These are phyloP conservation scores for Canavalia gladiata DNA, from an alignment of 306 rosid genomes.

Conservation along the genomic window DNA sequence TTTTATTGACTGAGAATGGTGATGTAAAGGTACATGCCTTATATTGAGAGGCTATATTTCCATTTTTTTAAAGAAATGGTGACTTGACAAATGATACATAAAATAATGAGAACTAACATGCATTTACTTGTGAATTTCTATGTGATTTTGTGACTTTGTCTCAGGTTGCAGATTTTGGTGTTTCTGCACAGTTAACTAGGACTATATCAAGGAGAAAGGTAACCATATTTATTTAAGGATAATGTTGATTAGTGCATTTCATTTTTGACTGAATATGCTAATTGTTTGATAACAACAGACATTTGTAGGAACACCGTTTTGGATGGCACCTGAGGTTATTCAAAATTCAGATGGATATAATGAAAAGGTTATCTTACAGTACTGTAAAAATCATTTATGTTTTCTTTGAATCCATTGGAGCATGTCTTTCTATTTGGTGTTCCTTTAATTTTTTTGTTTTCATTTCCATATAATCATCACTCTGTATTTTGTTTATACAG, in stretches of 20 bases:
- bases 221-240: conserved; percentile 37
- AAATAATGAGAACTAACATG: conserved; percentile 40
- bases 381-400: conserved; percentile 11
- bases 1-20: conserved; percentile 85
- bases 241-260: conserved; percentile 20
- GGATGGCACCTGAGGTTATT: conserved; percentile 99
- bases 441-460: conserved; percentile 11
- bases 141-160: conserved; percentile 45
- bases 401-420: conserved; percentile 3
- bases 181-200: conserved; percentile 94
- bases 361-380: conserved; percentile 74
- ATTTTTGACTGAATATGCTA: conserved; percentile 50
- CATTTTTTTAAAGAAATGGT: conserved; percentile 1
- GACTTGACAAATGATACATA: conserved; percentile 34
- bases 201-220: conserved; percentile 98
- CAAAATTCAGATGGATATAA: conserved; percentile 94
- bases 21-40: conserved; percentile 80
- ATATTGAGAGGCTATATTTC: conserved; percentile 37
- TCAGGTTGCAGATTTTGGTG: conserved; percentile 98
- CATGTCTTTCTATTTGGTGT: conserved; percentile 12
- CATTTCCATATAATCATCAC: conserved; percentile 42
- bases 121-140: conserved; percentile 45
- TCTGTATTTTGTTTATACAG: conserved; percentile 64
- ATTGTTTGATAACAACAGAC: conserved; percentile 78
- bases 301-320: conserved; percentile 96